Evolutionary conservation across 2,329 filamentous ascomycete species (phyloP).

Genomic region (Chalara sp.): DNA sequence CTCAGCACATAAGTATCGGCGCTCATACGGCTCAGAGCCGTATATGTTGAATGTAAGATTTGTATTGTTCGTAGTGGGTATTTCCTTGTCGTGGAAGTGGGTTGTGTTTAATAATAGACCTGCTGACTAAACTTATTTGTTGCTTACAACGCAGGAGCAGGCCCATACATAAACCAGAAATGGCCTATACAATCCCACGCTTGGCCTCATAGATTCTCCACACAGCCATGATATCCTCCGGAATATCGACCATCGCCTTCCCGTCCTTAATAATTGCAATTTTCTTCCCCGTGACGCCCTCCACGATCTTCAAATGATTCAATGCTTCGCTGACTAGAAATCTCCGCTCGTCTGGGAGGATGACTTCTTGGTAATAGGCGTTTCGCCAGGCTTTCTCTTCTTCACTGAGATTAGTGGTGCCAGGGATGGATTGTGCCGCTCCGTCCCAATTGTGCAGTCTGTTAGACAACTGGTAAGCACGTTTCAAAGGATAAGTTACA

Average conservation of each 20-base stretch:
- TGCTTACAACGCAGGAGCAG: no score
- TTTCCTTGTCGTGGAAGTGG: no score
- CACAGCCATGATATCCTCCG: background rate
- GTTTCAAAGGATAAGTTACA: background rate
- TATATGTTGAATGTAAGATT: no score
- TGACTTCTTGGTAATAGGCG: background rate
- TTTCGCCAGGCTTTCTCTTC: background rate
- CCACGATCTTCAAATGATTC: background rate
- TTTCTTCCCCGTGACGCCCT: slow-evolving; percentile 23
- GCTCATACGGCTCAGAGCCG: no score
- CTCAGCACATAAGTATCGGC: no score
- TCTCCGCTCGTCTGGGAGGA: background rate
- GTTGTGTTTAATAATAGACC: no score
- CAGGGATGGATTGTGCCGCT: background rate
- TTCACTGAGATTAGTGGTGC: background rate
- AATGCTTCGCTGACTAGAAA: background rate
- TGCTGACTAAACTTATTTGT: no score
- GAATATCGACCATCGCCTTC: slow-evolving; percentile 65
- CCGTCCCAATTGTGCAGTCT: background rate
- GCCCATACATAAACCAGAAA: no score
- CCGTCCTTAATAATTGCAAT: slow-evolving; percentile 63
- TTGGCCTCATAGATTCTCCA: background rate
- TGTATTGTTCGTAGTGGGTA: no score
- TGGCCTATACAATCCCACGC: no score
- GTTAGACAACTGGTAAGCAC: background rate